Evolutionary conservation across 1,284 basidiomycete species (phyloP), one percentile per base, ranked within the genome.

Genomic region (Meripilus lineatus): DNA sequence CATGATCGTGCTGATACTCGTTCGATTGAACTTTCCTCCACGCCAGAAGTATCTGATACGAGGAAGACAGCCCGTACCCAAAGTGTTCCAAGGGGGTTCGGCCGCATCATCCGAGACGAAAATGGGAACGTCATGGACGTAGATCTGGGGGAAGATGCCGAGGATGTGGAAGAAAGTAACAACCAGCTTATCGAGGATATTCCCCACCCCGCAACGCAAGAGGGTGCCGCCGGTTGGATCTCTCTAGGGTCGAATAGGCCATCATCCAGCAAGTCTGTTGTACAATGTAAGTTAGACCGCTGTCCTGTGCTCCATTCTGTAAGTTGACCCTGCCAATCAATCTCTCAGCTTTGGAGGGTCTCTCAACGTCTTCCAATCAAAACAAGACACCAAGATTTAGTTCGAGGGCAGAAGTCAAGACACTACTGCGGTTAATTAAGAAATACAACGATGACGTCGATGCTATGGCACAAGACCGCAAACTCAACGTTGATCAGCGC

Each of bases 61-160:
- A 23, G 38, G 24, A 44, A 32, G 14, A 18, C 32, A 25, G 25
- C 43, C 30, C 45, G 15, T n/a, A 34, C 37, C 17, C 36, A 36
- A 20, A 41, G 32, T 17, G 67, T 85, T 36, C 81, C 77, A n/a
- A 79, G 72, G 56, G 87, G 89, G 5, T 87, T 84, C 61, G 95
- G 92, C 13, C 77, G 81, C 52, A 93, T 99, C 52, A 67, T 93
- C 42, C 77, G 93, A 34, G 93, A 97, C 63, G 83, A 75, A 36
- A 69, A 77, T 3, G 95, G 94, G 26, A 87, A 87, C 52, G 73
- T 95, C 26, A 58, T 93, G 32, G 76, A 82, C 47, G 74, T 97
- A 37, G 79, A 93, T 58, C 65, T 96, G 47, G 67, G 74, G 14
- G 79, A 78, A 21, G 79, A 79, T 13, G 71, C 72, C 15, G 57